Percentiles rank a stretch among this genome's conserved stretches.
Evolutionary conservation across 2,329 filamentous ascomycete genomes (phyloP).

Genomic region (Tympanopsis confertula): DNA sequence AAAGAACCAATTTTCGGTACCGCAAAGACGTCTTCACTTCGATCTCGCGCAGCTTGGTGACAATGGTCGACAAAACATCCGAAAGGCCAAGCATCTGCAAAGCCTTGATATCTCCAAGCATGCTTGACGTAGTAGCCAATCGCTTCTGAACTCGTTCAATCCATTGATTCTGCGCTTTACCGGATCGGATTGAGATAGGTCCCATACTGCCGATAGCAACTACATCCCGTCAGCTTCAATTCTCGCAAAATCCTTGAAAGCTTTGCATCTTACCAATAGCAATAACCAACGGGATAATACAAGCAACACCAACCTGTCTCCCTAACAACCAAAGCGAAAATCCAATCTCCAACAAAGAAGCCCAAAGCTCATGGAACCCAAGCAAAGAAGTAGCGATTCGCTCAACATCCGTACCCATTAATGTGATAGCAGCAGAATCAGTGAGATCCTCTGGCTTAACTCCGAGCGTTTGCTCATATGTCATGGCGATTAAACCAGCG

Average conservation of each 20-base stretch:
- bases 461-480: conserved; percentile 18
- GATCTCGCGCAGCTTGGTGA: conserved; percentile 12
- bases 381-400: conserved; percentile 12
- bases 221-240: too few species aligned
- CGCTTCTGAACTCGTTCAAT: conserved; percentile 29
- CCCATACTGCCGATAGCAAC: conserved; percentile 8
- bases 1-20: conserved; percentile 13
- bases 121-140: conserved; percentile 23
- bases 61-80: conserved; percentile 9
- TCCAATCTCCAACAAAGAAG: conserved; percentile 11
- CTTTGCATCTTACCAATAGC: conserved; percentile 5
- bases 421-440: conserved; percentile 11
- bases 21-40: conserved; percentile 15
- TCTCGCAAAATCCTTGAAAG: too few species aligned
- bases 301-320: conserved; percentile 14
- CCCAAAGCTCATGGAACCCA: conserved; percentile 16
- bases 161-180: conserved; percentile 20
- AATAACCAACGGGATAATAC: conserved; percentile 12
- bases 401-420: conserved; percentile 21
- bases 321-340: conserved; percentile 16
- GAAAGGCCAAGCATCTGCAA: conserved; percentile 29
- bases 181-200: conserved; percentile 6
- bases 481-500: conserved; percentile 18
- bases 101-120: conserved; percentile 30
- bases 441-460: conserved; percentile 5